phyloP scores from a whole-genome alignment of 306 rosid species.

The Trifolium dubium region DNA sequence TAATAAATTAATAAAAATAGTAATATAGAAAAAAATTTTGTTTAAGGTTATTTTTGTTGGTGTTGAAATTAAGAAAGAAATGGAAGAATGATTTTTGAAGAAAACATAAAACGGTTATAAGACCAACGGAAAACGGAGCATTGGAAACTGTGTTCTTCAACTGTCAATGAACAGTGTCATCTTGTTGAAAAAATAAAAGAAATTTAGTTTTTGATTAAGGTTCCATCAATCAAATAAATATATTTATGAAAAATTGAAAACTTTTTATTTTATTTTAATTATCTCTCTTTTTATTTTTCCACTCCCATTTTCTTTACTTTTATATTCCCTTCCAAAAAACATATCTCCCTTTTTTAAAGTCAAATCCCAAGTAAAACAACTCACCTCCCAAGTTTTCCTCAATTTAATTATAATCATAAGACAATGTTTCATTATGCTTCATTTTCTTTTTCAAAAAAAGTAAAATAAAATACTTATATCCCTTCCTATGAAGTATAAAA shows the following conservation, averaged over 20 bases:
- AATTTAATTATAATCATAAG: conserved; percentile 20
- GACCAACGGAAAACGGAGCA: conserved; percentile 51
- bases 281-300: conserved; percentile 31
- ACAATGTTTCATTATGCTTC: background rate
- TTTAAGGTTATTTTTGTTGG: background rate
- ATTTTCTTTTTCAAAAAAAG: background rate
- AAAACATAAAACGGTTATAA: conserved; percentile 26
- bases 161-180: conserved; percentile 50
- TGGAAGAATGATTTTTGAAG: conserved; percentile 38
- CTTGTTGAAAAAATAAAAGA: conserved; percentile 38
- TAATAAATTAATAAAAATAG: too few relatives aligned
- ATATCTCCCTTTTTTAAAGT: conserved; percentile 49
- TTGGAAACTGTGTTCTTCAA: conserved; percentile 71
- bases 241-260: background rate
- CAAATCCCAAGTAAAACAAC: conserved; percentile 58
- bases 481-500: conserved; percentile 1
- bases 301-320: conserved; percentile 35
- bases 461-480: background rate
- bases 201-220: conserved; percentile 49
- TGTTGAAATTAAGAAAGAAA: conserved; percentile 22
- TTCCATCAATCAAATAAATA: conserved; percentile 56
- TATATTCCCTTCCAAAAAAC: conserved; percentile 49
- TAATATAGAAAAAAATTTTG: background rate
- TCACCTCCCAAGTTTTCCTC: conserved; percentile 16
- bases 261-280: conserved; percentile 26